Evolutionary conservation across 345 rosid genomes (phyloP).

Genomic region (Heritiera fomes): DNA sequence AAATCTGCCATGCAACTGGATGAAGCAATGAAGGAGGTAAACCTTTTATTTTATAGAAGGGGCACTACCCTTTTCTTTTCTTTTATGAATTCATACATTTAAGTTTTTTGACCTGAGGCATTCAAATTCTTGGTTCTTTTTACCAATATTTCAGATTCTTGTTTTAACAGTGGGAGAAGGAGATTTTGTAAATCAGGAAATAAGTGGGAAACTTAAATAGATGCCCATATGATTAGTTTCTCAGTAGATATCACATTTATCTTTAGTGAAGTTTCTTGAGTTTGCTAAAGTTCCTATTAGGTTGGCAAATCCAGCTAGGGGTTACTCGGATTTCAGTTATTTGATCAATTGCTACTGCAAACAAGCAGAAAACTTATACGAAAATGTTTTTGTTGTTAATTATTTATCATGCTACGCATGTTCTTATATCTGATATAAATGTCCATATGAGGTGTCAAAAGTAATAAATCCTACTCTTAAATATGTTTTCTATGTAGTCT

Average conservation of each 20-base stretch:
- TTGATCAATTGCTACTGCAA: background rate
- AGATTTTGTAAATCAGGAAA: background rate
- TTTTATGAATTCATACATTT: background rate
- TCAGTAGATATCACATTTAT: background rate
- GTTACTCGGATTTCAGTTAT: background rate
- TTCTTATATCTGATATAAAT: background rate
- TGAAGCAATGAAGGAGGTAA: slow-evolving; percentile 86
- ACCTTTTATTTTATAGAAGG: background rate
- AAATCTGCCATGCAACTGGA: slow-evolving; percentile 73
- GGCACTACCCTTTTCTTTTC: background rate
- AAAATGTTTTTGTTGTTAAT: background rate
- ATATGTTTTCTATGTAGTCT: background rate
- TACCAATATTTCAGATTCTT: slow-evolving; percentile 11
- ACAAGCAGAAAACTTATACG: background rate
- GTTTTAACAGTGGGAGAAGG: slow-evolving; percentile 5
- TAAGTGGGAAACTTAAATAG: slow-evolving; percentile 12
- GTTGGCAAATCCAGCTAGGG: background rate
- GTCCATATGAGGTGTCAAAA: background rate
- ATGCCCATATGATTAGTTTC: background rate
- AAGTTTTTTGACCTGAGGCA: background rate
- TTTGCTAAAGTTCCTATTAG: background rate
- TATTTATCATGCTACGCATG: background rate
- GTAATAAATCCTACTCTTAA: background rate
- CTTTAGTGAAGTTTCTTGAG: slow-evolving; percentile 8
- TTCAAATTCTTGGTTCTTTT: background rate